A percentile compares a stretch with the other conserved stretches of the same genome.
These are phyloP conservation scores for Goffeauzyma gilvescens DNA, from an alignment of 768 basidiomycete species.

Conservation along the genomic window DNA sequence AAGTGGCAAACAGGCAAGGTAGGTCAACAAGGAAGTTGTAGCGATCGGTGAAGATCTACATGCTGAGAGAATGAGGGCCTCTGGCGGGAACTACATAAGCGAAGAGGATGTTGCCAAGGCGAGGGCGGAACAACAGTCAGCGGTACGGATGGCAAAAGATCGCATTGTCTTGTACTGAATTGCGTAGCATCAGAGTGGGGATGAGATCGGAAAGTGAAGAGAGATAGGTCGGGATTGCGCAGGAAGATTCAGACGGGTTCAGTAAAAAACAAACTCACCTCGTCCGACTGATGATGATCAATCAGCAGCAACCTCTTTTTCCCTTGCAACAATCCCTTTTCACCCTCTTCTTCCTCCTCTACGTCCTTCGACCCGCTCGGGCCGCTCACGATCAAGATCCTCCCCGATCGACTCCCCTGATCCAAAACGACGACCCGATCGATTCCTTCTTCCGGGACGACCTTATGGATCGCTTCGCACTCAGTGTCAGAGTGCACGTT, in stretches of 20 bases:
- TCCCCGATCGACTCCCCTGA: slow-evolving; percentile 37
- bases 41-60: slow-evolving; percentile 35
- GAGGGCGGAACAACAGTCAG: not conserved
- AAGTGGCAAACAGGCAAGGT: slow-evolving; percentile 33
- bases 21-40: slow-evolving; percentile 37
- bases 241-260: no score
- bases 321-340: no score
- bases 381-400: no score
- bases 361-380: slow-evolving; percentile 8
- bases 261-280: slow-evolving; percentile 15
- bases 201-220: no score
- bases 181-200: no score
- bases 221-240: no score
- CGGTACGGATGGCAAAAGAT: not conserved
- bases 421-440: slow-evolving; percentile 36
- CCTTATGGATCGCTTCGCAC: slow-evolving; percentile 21
- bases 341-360: no score
- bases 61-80: slow-evolving; percentile 33
- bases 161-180: no score
- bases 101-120: no score
- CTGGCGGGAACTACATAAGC: slow-evolving; percentile 4
- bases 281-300: slow-evolving; percentile 38
- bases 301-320: slow-evolving; percentile 31
- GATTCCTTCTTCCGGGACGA: slow-evolving; percentile 15
- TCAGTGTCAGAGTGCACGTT: slow-evolving; percentile 34